Conservation (phyloP, 2,329 filamentous ascomycete species). For the Cladosporium sp. region DNA sequence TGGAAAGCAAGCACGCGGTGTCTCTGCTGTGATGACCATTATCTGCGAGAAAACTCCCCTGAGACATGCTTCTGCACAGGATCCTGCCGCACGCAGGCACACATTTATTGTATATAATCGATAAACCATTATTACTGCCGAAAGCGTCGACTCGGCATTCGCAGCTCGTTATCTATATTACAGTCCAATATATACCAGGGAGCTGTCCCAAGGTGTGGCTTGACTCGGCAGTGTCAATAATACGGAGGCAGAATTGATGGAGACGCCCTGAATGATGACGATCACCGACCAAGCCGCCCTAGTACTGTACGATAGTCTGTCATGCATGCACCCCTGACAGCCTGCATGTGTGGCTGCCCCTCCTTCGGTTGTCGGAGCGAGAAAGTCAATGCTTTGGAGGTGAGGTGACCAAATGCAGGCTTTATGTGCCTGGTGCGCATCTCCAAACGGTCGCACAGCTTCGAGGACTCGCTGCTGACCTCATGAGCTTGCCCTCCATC, state of each 20-base stretch:
- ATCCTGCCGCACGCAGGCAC: background rate
- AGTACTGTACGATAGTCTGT: background rate
- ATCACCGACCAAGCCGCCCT: constrained; percentile 4
- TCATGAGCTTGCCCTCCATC: background rate
- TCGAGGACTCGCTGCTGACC: background rate
- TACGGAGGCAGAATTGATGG: no score
- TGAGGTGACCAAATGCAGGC: background rate
- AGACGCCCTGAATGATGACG: constrained; percentile 1
- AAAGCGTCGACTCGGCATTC: background rate
- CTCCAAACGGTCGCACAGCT: background rate
- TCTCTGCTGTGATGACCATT: background rate
- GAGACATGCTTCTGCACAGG: constrained; percentile 12
- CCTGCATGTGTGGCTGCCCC: constrained; percentile 7
- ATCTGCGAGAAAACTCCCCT: constrained; percentile 1
- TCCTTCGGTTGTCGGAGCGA: constrained; percentile 8
- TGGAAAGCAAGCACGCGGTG: background rate
- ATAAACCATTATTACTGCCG: background rate
- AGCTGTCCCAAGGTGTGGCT: background rate
- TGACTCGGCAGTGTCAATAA: background rate
- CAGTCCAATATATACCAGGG: background rate
- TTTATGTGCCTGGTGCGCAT: background rate
- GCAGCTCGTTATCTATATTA: background rate
- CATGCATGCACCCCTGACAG: constrained; percentile 13
- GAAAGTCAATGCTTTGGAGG: background rate
- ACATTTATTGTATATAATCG: background rate